These are phyloP conservation scores for Ophiorrhiza pumila DNA, from an alignment of 257 asterid genomes.

Conservation along the genomic window DNA sequence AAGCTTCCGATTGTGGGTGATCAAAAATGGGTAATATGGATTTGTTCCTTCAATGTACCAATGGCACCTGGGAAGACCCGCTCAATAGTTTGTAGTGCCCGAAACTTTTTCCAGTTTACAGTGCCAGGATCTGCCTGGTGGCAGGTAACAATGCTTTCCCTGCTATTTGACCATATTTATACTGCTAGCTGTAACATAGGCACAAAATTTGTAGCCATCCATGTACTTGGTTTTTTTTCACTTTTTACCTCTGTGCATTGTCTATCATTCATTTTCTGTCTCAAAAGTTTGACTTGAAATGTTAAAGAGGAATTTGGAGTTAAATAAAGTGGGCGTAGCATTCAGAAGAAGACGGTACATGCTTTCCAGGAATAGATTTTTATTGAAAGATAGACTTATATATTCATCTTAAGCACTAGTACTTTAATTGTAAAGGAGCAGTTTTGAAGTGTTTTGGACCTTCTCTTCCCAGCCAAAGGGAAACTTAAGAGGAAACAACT, in stretches of 20 bases:
- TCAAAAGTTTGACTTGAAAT: background rate
- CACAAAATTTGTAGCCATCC: background rate
- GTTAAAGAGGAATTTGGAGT: background rate
- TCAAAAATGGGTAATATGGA: conserved; percentile 97
- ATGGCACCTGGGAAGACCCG: conserved; percentile 99
- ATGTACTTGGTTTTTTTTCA: background rate
- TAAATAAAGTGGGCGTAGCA: background rate
- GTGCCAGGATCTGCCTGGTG: conserved; percentile 99
- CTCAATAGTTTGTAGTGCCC: conserved; percentile 96
- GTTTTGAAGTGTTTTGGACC: background rate
- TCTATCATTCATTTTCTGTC: background rate
- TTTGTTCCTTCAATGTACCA: conserved; percentile 95
- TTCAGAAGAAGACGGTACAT: background rate
- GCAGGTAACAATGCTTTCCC: conserved; percentile 54
- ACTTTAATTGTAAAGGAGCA: background rate
- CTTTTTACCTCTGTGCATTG: background rate
- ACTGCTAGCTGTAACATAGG: background rate
- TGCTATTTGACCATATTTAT: background rate
- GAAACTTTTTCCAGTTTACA: conserved; percentile 82
- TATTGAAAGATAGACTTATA: background rate
- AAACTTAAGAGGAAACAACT: background rate
- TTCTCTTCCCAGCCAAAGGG: background rate
- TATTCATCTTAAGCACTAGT: background rate
- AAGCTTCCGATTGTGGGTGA: conserved; percentile 87
- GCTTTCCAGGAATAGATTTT: background rate